These are phyloP conservation scores for Mycosphaerella arachidis DNA, from an alignment of 2,329 filamentous ascomycete genomes.

Conservation along the genomic window DNA sequence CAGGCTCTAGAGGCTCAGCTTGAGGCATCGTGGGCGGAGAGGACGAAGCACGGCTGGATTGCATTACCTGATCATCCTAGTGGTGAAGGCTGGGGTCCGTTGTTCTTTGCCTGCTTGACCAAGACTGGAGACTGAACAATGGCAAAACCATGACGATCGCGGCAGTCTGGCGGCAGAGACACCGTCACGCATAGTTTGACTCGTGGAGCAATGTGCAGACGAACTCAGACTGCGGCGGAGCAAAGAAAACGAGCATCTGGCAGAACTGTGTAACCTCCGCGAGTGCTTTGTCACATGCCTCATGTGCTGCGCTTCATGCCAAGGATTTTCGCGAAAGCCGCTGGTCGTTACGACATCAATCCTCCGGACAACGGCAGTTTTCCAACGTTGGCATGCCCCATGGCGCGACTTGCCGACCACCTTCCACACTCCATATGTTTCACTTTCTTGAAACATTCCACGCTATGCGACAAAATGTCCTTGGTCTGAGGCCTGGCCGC, in stretches of 20 bases:
- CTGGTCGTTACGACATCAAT: neutral
- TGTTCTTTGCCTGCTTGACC: constrained; percentile 39
- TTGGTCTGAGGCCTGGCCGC: neutral
- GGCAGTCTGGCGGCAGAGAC: too few species aligned
- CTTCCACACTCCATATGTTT: neutral
- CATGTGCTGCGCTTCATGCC: neutral
- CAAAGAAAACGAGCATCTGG: too few species aligned
- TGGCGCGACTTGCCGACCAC: neutral
- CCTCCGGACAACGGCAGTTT: neutral
- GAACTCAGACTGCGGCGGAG: too few species aligned
- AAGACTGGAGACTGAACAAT: constrained; percentile 22
- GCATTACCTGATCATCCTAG: constrained; percentile 39
- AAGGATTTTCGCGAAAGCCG: neutral
- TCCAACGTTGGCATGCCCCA: neutral
- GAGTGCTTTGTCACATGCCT: too few species aligned
- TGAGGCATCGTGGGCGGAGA: constrained; percentile 27
- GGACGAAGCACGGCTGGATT: constrained; percentile 38
- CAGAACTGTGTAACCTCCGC: too few species aligned
- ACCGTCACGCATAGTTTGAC: too few species aligned
- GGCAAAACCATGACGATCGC: neutral
- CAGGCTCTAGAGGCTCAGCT: constrained; percentile 18
- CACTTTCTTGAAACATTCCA: neutral
- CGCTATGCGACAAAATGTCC: neutral
- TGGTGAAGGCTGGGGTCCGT: constrained; percentile 37
- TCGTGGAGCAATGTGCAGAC: too few species aligned